A percentile compares a stretch with the other conserved stretches of the same genome.
These are phyloP conservation scores for Botrytis medusae DNA, from an alignment of 2,329 filamentous ascomycete genomes.

Conservation along the genomic window DNA sequence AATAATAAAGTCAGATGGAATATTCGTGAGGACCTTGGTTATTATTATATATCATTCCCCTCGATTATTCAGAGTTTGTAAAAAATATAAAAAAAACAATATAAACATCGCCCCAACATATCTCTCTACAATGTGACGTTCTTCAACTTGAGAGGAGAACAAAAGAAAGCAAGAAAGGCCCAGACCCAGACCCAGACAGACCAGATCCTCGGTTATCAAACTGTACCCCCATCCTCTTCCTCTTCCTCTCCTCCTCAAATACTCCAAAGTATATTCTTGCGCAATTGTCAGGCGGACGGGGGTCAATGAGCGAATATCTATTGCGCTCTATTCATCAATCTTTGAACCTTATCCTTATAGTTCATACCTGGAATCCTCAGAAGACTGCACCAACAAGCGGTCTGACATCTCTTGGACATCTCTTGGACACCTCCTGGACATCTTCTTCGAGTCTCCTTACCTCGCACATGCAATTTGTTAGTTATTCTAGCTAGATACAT, in stretches of 20 bases:
- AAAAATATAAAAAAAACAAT: too few species aligned
- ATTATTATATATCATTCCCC: neutral
- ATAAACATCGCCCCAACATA: too few species aligned
- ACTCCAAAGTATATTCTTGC: neutral
- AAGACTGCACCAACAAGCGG: slow-evolving; percentile 5
- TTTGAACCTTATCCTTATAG: neutral
- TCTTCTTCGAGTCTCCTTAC: neutral
- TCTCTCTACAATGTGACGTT: too few species aligned
- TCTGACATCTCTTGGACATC: slow-evolving; percentile 2
- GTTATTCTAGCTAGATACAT: neutral
- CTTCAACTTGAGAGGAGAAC: neutral
- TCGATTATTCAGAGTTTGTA: neutral
- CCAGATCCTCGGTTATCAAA: neutral
- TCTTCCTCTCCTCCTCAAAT: neutral
- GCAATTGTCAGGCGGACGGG: neutral
- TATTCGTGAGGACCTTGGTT: neutral
- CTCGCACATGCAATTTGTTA: neutral
- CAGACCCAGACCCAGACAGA: neutral
- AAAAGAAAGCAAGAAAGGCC: neutral
- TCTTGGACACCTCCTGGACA: neutral
- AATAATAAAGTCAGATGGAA: neutral
- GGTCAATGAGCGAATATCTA: neutral
- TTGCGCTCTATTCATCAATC: neutral
- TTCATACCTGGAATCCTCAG: neutral
- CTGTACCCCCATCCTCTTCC: neutral